These are phyloP conservation scores for Acidiella bohemica DNA, from an alignment of 495 filamentous ascomycete genomes.

Conservation along the genomic window DNA sequence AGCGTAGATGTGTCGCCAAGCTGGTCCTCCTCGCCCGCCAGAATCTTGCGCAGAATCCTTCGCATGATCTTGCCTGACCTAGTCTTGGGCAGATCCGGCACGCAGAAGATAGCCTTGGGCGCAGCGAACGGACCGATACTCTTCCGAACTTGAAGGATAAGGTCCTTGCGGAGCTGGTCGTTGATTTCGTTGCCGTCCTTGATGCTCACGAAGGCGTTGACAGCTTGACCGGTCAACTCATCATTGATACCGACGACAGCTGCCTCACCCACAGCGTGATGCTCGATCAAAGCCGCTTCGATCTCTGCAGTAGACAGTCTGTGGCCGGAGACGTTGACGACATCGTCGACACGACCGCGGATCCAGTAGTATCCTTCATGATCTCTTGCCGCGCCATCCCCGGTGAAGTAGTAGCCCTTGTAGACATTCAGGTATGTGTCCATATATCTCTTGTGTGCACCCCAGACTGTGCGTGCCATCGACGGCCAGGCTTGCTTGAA, in stretches of 20 bases:
- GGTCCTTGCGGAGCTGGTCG: constrained; percentile 80
- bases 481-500: constrained; percentile 99
- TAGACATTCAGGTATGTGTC: constrained; percentile 97
- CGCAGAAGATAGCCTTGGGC: constrained; percentile 80
- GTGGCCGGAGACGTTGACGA: constrained; percentile 95
- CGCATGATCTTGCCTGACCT: constrained; percentile 98
- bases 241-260: constrained; percentile 90
- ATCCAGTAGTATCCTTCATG: constrained; percentile 99
- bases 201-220: constrained; percentile 90
- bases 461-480: constrained; percentile 98
- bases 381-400: constrained; percentile 92
- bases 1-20: constrained; percentile 86
- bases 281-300: constrained; percentile 89
- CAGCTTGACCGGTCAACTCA: constrained; percentile 88
- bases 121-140: constrained; percentile 95
- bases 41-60: constrained; percentile 88
- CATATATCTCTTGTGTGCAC: constrained; percentile 95
- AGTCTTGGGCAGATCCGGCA: constrained; percentile 92
- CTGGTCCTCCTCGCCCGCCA: constrained; percentile 93
- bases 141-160: constrained; percentile 88
- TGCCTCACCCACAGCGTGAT: constrained; percentile 77
- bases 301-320: constrained; percentile 95
- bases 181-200: constrained; percentile 71
- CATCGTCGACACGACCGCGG: constrained; percentile 93
- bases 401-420: constrained; percentile 98